Base-by-base conservation (phyloP, 1,139 yeast species). In the Pichia sp. region DNA sequence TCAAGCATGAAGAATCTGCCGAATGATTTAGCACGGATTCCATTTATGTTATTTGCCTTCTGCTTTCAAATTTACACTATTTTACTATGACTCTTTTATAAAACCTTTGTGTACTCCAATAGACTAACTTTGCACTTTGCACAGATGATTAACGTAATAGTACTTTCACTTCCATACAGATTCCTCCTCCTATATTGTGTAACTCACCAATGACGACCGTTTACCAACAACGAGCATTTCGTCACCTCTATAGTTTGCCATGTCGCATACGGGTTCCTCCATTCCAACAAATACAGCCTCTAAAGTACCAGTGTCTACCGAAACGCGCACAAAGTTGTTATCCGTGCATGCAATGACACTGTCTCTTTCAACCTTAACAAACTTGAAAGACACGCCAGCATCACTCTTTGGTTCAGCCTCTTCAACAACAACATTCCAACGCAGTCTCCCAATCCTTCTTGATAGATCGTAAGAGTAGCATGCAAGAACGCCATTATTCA, bases 1-100 rank as follows among this genome's bases (percentile, higher is more conserved):
- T 51, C 47, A 49, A 45, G 26, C 53, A 51, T 6, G 22, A 21
- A 21, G n/a, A n/a, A n/a, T n/a, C n/a, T n/a, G n/a, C n/a, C n/a
- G n/a, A n/a, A n/a, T n/a, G n/a, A n/a, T n/a, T n/a, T n/a, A n/a
- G n/a, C n/a, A n/a, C n/a, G n/a, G n/a, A n/a, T n/a, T n/a, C n/a
- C n/a, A n/a, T n/a, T n/a, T n/a, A n/a, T n/a, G n/a, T n/a, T n/a
- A n/a, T n/a, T n/a, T n/a, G n/a, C n/a, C n/a, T n/a, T n/a, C n/a
- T n/a, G n/a, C n/a, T n/a, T n/a, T n/a, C n/a, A n/a, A n/a, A n/a
- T n/a, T n/a, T n/a, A n/a, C n/a, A n/a, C n/a, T n/a, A n/a, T n/a
- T n/a, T n/a, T n/a, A n/a, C n/a, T n/a, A n/a, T n/a, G n/a, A n/a
- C n/a, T n/a, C n/a, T n/a, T n/a, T n/a, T n/a, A n/a, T n/a, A n/a